Conservation (phyloP, 805 yeast genomes). For the Saturnispora saitoi region DNA sequence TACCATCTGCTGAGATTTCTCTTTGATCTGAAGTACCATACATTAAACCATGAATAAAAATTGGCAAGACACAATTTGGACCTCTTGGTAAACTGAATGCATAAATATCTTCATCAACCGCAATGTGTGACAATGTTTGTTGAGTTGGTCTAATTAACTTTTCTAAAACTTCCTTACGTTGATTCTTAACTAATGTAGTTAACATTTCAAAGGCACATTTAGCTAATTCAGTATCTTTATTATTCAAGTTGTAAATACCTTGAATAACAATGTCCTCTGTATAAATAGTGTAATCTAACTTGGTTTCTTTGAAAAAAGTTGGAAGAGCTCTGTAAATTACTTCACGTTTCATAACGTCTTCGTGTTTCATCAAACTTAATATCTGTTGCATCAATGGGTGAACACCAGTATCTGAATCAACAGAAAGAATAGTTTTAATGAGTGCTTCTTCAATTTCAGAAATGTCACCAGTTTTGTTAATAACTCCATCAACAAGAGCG, state of each 20-base stretch:
- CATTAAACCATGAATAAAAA: conserved; percentile 92
- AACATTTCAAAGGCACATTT: conserved; percentile 58
- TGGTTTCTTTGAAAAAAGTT: conserved; percentile 56
- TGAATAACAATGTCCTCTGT: conserved; percentile 66
- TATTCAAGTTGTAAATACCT: conserved; percentile 66
- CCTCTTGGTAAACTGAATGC: conserved; percentile 77
- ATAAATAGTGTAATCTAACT: conserved; percentile 63
- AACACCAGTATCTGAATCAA: conserved; percentile 67
- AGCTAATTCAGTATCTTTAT: conserved; percentile 53
- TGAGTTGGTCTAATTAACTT: conserved; percentile 72
- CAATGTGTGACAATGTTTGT: conserved; percentile 60
- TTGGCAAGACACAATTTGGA: conserved; percentile 80
- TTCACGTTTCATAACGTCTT: conserved; percentile 55
- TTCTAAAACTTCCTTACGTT: conserved; percentile 71
- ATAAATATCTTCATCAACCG: conserved; percentile 53
- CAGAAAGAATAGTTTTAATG: conserved; percentile 62
- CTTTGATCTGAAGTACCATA: conserved; percentile 80
- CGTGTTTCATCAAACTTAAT: conserved; percentile 66
- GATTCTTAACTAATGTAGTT: conserved; percentile 55
- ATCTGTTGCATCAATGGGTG: conserved; percentile 81
- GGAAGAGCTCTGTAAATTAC: conserved; percentile 61
- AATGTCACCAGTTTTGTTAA: conserved; percentile 30
- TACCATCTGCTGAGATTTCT: conserved; percentile 80
- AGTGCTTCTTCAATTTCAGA: conserved; percentile 45
- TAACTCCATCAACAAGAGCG: conserved; percentile 55